A percentile compares a stretch with the other conserved stretches of the same genome.
Evolutionary conservation across 306 rosid genomes (phyloP).

Genomic region (Prunus mume): DNA sequence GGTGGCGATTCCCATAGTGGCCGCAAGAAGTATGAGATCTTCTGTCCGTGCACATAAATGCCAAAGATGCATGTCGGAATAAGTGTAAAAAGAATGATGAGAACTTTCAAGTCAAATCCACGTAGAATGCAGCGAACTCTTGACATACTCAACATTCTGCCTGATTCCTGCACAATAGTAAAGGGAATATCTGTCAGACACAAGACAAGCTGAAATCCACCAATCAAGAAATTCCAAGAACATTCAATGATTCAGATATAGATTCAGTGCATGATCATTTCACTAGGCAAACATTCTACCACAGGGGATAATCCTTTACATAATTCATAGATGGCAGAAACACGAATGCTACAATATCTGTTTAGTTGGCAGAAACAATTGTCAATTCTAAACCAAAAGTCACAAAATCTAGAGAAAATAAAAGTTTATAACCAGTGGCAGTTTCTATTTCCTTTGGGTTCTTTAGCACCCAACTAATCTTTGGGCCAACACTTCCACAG

Average conservation of each 20-base stretch:
- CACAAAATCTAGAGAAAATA: neutral
- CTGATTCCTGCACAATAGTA: conserved; percentile 65
- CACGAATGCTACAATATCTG: neutral
- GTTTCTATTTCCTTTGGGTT: neutral
- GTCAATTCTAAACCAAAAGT: neutral
- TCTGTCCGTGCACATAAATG: conserved; percentile 86
- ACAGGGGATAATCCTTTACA: neutral
- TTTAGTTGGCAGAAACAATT: neutral
- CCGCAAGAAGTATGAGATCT: conserved; percentile 94
- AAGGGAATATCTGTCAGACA: neutral
- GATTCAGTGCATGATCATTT: neutral
- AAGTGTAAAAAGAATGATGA: conserved; percentile 64
- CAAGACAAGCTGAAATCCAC: conserved; percentile 8
- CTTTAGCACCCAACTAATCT: neutral
- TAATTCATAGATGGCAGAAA: neutral
- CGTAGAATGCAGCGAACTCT: conserved; percentile 91
- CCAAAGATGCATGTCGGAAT: conserved; percentile 68
- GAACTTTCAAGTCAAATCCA: conserved; percentile 79
- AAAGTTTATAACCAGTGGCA: neutral
- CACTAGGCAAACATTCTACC: neutral
- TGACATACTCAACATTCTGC: conserved; percentile 65
- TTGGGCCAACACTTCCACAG: neutral
- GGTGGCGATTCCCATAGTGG: conserved; percentile 97
- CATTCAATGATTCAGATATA: neutral
- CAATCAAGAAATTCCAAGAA: neutral